Evolutionary conservation across 1,139 yeast species (phyloP).

Genomic region (Candida labiduridarum): DNA sequence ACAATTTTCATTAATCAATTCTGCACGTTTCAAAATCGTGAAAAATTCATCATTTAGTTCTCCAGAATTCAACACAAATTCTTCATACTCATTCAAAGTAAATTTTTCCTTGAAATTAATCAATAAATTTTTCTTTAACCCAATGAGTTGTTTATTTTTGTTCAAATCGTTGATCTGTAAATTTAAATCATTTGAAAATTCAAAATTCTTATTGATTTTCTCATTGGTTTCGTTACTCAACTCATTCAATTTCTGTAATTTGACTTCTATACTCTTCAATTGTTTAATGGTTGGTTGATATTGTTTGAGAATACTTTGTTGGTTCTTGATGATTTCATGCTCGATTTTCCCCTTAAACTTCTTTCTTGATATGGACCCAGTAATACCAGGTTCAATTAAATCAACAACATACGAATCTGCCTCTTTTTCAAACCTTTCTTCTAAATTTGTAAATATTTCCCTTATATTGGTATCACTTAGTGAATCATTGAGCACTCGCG

Average conservation of each 20-base stretch:
- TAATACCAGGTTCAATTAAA: constrained; percentile 53
- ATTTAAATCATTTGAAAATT: constrained; percentile 28
- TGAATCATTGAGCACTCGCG: constrained; percentile 52
- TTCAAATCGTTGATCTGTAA: constrained; percentile 43
- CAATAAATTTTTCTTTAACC: constrained; percentile 57
- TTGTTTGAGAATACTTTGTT: constrained; percentile 58
- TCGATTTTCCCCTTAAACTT: constrained; percentile 71
- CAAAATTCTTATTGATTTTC: constrained; percentile 32
- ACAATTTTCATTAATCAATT: constrained; percentile 66
- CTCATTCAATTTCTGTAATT: constrained; percentile 42
- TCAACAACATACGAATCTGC: constrained; percentile 29
- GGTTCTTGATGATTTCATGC: constrained; percentile 66
- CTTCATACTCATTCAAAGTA: constrained; percentile 73
- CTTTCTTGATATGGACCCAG: constrained; percentile 60
- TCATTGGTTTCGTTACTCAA: constrained; percentile 35
- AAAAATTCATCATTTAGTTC: constrained; percentile 63
- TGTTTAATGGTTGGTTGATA: constrained; percentile 59
- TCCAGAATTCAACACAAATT: constrained; percentile 49
- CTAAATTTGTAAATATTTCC: constrained; percentile 51
- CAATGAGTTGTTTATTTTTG: constrained; percentile 42
- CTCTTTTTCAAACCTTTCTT: constrained; percentile 33
- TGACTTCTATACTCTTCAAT: constrained; percentile 44
- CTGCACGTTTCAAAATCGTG: constrained; percentile 58
- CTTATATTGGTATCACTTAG: constrained; percentile 50
- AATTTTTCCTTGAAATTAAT: constrained; percentile 64